Percentiles rank a stretch among this genome's conserved stretches.
Evolutionary conservation across 192 early-diverging fungal species (phyloP).

Genomic region (Dissophora ornata): DNA sequence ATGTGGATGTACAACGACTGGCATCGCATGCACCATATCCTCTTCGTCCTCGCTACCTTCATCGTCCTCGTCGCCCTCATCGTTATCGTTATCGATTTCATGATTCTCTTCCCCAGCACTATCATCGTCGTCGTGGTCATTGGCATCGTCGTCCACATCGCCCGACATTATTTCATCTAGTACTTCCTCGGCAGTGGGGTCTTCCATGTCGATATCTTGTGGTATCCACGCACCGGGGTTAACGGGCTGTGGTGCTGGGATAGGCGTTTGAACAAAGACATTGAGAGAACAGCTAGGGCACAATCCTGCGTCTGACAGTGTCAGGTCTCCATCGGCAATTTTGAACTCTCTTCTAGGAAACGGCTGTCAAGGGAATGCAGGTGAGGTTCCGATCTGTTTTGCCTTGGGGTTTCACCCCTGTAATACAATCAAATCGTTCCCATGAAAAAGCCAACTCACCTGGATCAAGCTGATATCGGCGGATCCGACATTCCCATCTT

Average conservation of each 20-base stretch:
- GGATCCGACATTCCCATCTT: conserved; percentile 37
- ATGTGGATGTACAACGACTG: conserved; percentile 15
- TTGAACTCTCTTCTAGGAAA: conserved; percentile 48
- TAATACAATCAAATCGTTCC: background rate
- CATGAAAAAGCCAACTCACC: conserved; percentile 6
- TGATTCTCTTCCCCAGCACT: background rate
- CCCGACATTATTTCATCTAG: background rate
- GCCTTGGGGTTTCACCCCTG: too few relatives aligned
- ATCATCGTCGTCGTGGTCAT: too few relatives aligned
- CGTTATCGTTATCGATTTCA: background rate
- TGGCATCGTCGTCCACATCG: background rate
- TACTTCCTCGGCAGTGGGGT: background rate
- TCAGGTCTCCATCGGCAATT: conserved; percentile 12
- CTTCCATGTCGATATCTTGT: conserved; percentile 23
- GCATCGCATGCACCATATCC: conserved; percentile 44
- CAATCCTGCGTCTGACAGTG: conserved; percentile 20
- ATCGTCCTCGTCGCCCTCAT: conserved; percentile 19
- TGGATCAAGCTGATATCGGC: conserved; percentile 49
- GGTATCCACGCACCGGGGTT: conserved; percentile 28
- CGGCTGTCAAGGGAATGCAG: conserved; percentile 11
- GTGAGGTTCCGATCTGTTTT: too few relatives aligned
- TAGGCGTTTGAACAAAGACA: conserved; percentile 36
- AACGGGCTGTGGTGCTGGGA: conserved; percentile 40
- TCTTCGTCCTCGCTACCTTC: too few relatives aligned
- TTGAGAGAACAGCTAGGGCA: conserved; percentile 51